These are phyloP conservation scores for Neofusicoccum umdonicola DNA, from an alignment of 2,329 filamentous ascomycete genomes.

Conservation along the genomic window DNA sequence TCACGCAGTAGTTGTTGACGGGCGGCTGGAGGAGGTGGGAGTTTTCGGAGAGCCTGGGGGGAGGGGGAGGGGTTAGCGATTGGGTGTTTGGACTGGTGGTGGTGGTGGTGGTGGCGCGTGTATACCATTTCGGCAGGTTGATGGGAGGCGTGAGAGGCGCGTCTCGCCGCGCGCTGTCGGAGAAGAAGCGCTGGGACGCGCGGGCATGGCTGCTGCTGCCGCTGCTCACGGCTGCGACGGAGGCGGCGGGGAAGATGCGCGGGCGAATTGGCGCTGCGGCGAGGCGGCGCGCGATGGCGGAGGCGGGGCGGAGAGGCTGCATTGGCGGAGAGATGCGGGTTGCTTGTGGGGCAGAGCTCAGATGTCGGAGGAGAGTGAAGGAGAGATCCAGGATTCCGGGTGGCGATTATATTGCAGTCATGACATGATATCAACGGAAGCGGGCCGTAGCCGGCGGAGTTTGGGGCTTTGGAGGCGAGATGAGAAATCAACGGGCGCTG, in stretches of 20 bases:
- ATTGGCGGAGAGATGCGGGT: neutral
- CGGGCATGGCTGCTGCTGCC: neutral
- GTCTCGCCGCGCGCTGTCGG: neutral
- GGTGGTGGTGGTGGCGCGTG: neutral
- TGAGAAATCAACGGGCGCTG: slow-evolving; percentile 1
- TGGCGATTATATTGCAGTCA: neutral
- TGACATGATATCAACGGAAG: neutral
- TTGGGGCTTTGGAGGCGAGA: neutral
- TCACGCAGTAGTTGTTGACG: slow-evolving; percentile 97
- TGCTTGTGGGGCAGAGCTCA: neutral
- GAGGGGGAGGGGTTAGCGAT: too few relatives aligned
- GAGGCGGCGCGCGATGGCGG: neutral
- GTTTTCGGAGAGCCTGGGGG: slow-evolving; percentile 78
- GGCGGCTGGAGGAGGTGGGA: slow-evolving; percentile 89
- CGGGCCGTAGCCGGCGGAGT: neutral
- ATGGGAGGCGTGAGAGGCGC: slow-evolving; percentile 25
- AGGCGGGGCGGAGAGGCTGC: neutral
- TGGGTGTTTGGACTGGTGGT: neutral
- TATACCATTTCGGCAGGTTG: slow-evolving; percentile 43
- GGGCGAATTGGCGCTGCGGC: neutral
- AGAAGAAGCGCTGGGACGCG: neutral
- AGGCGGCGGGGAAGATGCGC: neutral
- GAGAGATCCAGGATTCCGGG: neutral
- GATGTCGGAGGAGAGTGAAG: neutral
- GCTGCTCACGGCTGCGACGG: neutral